Evolutionary conservation across 1,284 basidiomycete species (phyloP).

Genomic region (Melampsora occidentalis): DNA sequence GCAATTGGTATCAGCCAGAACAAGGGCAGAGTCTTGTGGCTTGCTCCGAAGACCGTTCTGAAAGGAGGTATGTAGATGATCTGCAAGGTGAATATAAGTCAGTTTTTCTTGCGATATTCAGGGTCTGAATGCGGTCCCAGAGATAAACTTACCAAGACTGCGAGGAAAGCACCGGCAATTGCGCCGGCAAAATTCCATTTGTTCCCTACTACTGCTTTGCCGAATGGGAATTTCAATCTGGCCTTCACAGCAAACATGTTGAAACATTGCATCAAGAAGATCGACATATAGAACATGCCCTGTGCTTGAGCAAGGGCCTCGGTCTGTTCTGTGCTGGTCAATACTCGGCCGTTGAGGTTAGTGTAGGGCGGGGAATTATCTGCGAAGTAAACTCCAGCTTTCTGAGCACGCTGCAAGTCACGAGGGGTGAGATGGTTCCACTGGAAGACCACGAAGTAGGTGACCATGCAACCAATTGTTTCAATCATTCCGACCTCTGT

Average conservation of each 20-base stretch:
- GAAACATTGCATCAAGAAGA: conserved; percentile 69
- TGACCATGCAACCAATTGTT: conserved; percentile 54
- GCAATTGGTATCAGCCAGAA: conserved; percentile 68
- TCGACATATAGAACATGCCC: conserved; percentile 65
- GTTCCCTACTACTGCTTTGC: conserved; percentile 61
- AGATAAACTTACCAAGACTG: conserved; percentile 62
- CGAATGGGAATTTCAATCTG: conserved; percentile 64
- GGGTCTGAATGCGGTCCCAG: not conserved
- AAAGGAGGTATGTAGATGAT: conserved; percentile 63
- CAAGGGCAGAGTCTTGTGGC: conserved; percentile 61
- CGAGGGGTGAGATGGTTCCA: conserved; percentile 64
- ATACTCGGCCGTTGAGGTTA: conserved; percentile 59
- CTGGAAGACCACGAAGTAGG: conserved; percentile 67
- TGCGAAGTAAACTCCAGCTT: conserved; percentile 58
- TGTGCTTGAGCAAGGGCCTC: conserved; percentile 64
- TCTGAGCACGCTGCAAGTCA: conserved; percentile 62
- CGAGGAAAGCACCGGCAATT: conserved; percentile 62
- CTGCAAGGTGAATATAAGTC: not conserved
- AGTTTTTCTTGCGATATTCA: no score
- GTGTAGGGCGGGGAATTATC: conserved; percentile 61
- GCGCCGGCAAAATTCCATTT: conserved; percentile 67
- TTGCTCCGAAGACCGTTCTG: conserved; percentile 66
- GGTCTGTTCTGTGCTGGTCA: conserved; percentile 60
- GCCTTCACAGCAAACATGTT: conserved; percentile 70
- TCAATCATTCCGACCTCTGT: conserved; percentile 52